Evolutionary conservation across 2,329 filamentous ascomycete species (phyloP).

Genomic region (Pestalotiopsis sp.): DNA sequence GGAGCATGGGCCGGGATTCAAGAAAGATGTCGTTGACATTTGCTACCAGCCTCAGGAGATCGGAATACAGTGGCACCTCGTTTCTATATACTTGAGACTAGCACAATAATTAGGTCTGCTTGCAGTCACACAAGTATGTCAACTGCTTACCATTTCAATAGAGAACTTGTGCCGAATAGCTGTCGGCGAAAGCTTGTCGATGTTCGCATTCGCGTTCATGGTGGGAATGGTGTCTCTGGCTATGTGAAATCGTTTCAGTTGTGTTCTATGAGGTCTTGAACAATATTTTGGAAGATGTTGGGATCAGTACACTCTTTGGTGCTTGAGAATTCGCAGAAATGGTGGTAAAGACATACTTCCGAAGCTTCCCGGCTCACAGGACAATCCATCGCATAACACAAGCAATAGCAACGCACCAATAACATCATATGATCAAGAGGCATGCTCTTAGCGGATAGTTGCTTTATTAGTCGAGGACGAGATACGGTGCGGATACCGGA

Average conservation of each 20-base stretch:
- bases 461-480: not conserved
- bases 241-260: not conserved
- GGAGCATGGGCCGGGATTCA: not conserved
- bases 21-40: not conserved
- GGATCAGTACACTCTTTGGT: not conserved
- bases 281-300: not conserved
- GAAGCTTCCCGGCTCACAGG: not conserved
- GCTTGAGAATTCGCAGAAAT: not conserved
- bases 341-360: not conserved
- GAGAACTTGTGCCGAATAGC: not conserved
- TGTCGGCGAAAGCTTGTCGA: not conserved
- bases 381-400: not conserved
- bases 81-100: slow-evolving; percentile 4
- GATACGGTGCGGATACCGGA: not conserved
- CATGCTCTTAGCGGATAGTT: not conserved
- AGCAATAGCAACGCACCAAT: not conserved
- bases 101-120: not conserved
- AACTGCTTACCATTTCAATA: not conserved
- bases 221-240: not conserved
- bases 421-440: not conserved
- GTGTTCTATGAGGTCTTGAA: not conserved
- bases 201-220: not conserved
- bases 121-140: not conserved
- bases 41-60: not conserved
- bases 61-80: slow-evolving; percentile 5